Evolutionary conservation across 1,139 yeast genomes (phyloP).

Genomic region (Yamadazyma dendronema): DNA sequence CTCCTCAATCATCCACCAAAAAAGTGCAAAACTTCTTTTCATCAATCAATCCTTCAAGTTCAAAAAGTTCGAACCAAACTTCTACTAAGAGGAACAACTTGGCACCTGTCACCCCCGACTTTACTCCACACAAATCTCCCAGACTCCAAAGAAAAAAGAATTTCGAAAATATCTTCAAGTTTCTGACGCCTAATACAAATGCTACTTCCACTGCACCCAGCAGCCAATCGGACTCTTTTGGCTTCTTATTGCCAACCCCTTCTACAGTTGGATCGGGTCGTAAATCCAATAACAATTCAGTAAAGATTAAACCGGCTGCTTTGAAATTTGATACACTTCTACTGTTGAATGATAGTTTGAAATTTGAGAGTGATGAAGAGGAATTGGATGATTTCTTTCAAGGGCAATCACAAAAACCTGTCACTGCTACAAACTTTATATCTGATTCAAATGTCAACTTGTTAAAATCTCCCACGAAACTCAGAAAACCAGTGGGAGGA

Average conservation of each 20-base stretch:
- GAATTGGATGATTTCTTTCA: slow-evolving; percentile 9
- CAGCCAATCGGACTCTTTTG: slow-evolving; percentile 17
- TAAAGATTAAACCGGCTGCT: slow-evolving; percentile 10
- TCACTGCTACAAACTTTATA: slow-evolving; percentile 17
- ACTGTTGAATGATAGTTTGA: slow-evolving; percentile 19
- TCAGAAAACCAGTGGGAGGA: not conserved
- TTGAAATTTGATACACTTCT: slow-evolving; percentile 21
- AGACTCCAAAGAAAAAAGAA: slow-evolving; percentile 15
- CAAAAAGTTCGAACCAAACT: too few species aligned
- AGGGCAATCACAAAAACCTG: slow-evolving; percentile 10
- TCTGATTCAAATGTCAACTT: slow-evolving; percentile 7
- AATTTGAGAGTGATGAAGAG: slow-evolving; percentile 20
- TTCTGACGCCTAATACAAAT: slow-evolving; percentile 3
- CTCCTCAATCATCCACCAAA: slow-evolving; percentile 14
- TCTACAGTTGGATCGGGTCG: slow-evolving; percentile 44
- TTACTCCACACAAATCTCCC: slow-evolving; percentile 37
- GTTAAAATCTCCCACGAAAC: slow-evolving; percentile 13
- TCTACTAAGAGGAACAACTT: slow-evolving; percentile 6
- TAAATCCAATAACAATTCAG: slow-evolving; percentile 6
- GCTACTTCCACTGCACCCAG: not conserved
- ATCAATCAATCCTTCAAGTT: slow-evolving; percentile 3
- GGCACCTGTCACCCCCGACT: slow-evolving; percentile 32
- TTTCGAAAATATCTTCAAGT: slow-evolving; percentile 17
- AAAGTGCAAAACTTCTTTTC: slow-evolving; percentile 8
- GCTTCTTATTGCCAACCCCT: slow-evolving; percentile 40